Base-by-base conservation (phyloP, 78 protist species). In the Polysphondylium violaceum region DNA sequence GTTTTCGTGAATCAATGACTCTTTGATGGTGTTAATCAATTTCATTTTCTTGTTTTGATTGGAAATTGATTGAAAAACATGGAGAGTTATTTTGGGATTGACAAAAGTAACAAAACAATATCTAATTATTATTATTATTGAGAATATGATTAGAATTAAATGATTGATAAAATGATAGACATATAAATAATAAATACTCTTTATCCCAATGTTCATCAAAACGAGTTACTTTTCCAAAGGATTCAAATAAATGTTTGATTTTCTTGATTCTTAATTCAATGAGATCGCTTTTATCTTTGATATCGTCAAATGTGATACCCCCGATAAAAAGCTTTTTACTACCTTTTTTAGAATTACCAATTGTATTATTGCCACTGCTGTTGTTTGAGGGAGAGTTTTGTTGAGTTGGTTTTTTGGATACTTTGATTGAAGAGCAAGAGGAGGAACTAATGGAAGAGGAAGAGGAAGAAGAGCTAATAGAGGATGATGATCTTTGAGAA, bases 221-320 rank as follows among this genome's bases (percentile, higher is more conserved):
- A 21, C 27, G 27, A 19, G 31, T 3, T 16, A 79, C 60, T 0
- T 40, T 67, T 12, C 76, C 90, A 33, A 47, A 67, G 33, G 90
- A 81, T 33, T 56, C 36, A 56, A 81, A 81, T 35, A 81, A 21
- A 5, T 67, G 16, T 21, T 58, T 14, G 11, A 81, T 25, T 41
- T 69, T 67, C 31, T 56, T 29, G 19, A 69, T 69, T 56, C 90
- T 36, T 56, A 81, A 4, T 55, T 68, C 11, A 31, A 58, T 81
- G 21, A 69, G 21, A 14, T 35, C 17, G 53, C 44, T 59, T 29
- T 81, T 29, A 1, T 68, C 43, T 36, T 11, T 8, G 0, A 81
- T 9, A 43, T 81, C 90, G 41, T 81, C 78, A 40, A 81, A 58
- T 38, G 23, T 81, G 36, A 81, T 56, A 11, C 90, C 90, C 55